These are phyloP conservation scores for Phytophthora melonis DNA, from an alignment of 352 stramenopile species.

Conservation along the genomic window DNA sequence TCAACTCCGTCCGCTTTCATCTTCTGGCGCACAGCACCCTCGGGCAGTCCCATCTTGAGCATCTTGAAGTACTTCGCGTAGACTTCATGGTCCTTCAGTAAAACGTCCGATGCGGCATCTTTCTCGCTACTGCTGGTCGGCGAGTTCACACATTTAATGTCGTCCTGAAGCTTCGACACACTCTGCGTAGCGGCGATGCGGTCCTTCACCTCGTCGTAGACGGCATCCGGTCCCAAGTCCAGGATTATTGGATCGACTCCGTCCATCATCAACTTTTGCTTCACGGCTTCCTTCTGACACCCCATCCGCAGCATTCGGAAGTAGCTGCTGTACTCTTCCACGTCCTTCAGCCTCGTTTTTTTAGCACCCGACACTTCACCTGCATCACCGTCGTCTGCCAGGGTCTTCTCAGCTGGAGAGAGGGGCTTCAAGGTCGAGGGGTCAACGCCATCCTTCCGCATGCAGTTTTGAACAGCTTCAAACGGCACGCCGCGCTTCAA, in stretches of 20 bases:
- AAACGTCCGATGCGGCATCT: conserved; percentile 11
- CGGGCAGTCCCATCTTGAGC: conserved; percentile 91
- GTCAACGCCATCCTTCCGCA: conserved; percentile 72
- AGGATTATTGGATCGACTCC: conserved; percentile 81
- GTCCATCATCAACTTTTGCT: conserved; percentile 93
- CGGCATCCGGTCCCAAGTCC: conserved; percentile 63
- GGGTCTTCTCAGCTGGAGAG: neutral
- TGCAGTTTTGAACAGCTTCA: conserved; percentile 78
- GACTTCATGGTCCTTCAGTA: conserved; percentile 67
- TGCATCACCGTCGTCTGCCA: neutral
- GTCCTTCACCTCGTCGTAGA: conserved; percentile 73
- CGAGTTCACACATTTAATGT: conserved; percentile 66
- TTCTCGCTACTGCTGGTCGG: conserved; percentile 14
- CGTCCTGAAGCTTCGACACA: conserved; percentile 59
- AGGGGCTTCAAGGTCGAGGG: conserved; percentile 43
- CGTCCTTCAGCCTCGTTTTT: conserved; percentile 60
- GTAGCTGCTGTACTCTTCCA: conserved; percentile 85
- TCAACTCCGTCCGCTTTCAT: conserved; percentile 69
- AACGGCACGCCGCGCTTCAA: conserved; percentile 75
- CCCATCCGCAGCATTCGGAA: conserved; percentile 96
- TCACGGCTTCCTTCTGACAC: conserved; percentile 88
- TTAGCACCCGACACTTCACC: neutral
- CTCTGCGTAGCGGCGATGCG: conserved; percentile 44
- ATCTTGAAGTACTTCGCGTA: conserved; percentile 96
- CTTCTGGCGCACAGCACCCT: conserved; percentile 90